phyloP scores from a whole-genome alignment of 768 basidiomycete genomes.

The Daedaleopsis sinensis region DNA sequence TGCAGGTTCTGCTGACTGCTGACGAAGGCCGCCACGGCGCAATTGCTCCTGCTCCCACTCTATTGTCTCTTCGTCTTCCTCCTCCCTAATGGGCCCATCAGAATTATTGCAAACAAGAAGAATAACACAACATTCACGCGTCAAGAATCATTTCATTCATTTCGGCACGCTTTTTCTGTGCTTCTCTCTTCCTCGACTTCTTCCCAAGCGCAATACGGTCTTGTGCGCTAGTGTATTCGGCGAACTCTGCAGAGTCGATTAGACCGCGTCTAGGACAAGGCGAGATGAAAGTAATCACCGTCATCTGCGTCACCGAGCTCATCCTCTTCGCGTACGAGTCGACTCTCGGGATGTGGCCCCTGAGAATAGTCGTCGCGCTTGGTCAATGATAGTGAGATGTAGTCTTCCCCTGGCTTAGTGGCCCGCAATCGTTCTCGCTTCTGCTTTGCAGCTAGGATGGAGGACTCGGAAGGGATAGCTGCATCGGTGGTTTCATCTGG shows the following conservation, averaged over 20 bases:
- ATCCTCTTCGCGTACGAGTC: constrained; percentile 83
- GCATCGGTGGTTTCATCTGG: constrained; percentile 43
- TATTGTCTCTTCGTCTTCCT: constrained; percentile 80
- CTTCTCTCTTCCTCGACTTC: constrained; percentile 75
- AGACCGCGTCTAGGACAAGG: background rate
- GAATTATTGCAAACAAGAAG: no score
- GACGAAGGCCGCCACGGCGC: constrained; percentile 66
- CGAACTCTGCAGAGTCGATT: constrained; percentile 58
- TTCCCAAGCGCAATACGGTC: constrained; percentile 87
- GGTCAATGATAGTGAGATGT: constrained; percentile 74
- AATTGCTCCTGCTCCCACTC: constrained; percentile 89
- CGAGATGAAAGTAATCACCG: constrained; percentile 46
- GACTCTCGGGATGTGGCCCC: constrained; percentile 85
- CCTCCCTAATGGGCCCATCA: constrained; percentile 49
- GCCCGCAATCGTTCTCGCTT: constrained; percentile 70
- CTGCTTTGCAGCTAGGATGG: constrained; percentile 74
- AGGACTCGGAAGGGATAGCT: constrained; percentile 69
- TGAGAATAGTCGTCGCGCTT: constrained; percentile 53
- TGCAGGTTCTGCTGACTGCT: constrained; percentile 36
- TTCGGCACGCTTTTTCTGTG: constrained; percentile 61
- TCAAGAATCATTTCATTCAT: constrained; percentile 86
- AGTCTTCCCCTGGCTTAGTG: constrained; percentile 59
- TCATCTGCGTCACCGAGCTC: constrained; percentile 89
- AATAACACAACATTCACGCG: constrained; percentile 51
- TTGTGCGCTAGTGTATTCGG: constrained; percentile 86